Evolutionary conservation across 352 stramenopile species (phyloP), one percentile per base, ranked within the genome.

Genomic region (Globisporangium okanoganense): DNA sequence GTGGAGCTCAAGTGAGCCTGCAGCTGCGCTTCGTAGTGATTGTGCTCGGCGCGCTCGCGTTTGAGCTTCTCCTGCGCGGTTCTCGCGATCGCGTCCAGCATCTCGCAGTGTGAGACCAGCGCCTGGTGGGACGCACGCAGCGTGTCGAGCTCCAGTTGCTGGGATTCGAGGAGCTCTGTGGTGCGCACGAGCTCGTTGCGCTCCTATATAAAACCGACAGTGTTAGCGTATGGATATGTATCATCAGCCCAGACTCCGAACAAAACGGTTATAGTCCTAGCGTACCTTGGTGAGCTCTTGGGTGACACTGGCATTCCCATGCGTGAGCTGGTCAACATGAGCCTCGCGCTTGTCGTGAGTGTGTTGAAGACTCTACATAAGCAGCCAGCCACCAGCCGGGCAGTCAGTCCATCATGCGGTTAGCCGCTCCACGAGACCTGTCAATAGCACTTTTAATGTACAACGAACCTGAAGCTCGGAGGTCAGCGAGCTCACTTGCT

Each of bases 41-140:
- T 64, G 29, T 78, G 72, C 45, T 87, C 79, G 4, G 57, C 66
- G 5, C 79, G 75, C 25, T 91, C 81, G 33, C 67, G 75, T 24
- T 66, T 67, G 5, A 91, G 47, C 31, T 84, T 88, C 27, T 85
- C 75, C 45, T 91, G 78, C 1, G 81, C 71, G 24, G 62, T 75
- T 0, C 74, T 66, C n/a, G 79, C 77, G 31, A 91, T 79, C 5
- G 69, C 78, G 64, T 91, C 77, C 29, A 91, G 66, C 56, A 87
- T 71, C 13, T 79, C 65, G 25, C 78, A 81, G 18, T 79, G 73
- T 22, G 72, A 75, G 4, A 65, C 53, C 2, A 85, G 45, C 9
- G 75, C 77, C 10, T 71, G 61, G 24, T 78, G 73, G 0, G 73
- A 74, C 13, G 64, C 57, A 8, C 72, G 71, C 18, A 79, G 61